Percentiles rank a stretch among this genome's conserved stretches.
Conservation (phyloP, 2,329 filamentous ascomycete species). For the Epichloe coenophiala region DNA sequence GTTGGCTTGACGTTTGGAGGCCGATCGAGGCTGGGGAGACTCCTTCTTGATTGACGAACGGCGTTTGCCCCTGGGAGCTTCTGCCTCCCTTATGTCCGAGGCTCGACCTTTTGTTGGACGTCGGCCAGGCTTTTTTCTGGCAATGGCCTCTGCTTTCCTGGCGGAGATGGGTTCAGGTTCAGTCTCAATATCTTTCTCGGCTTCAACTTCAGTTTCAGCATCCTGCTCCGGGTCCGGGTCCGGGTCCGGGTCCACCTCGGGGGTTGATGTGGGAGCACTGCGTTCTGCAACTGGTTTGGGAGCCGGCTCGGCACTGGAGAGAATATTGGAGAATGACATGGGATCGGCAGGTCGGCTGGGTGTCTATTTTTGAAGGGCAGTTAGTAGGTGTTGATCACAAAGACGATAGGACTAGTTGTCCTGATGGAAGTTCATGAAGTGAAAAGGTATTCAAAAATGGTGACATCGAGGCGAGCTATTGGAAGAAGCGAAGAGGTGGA, state of each 20-base stretch:
- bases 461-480: not conserved
- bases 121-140: conserved; percentile 19
- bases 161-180: conserved; percentile 16
- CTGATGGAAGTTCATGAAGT: not conserved
- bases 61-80: conserved; percentile 34
- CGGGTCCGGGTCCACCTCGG: conserved; percentile 13
- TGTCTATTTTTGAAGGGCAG: conserved; percentile 32
- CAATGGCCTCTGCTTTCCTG: conserved; percentile 14
- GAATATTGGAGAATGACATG: conserved; percentile 93
- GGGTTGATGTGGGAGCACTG: conserved; percentile 28
- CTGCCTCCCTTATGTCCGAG: conserved; percentile 36
- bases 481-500: conserved; percentile 14
- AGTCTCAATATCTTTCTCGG: conserved; percentile 22
- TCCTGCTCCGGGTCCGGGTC: conserved; percentile 9
- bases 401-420: conserved; percentile 6
- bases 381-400: not conserved
- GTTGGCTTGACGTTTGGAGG: conserved; percentile 47
- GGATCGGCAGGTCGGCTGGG: conserved; percentile 66
- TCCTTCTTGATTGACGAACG: conserved; percentile 37
- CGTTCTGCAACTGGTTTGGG: conserved; percentile 32
- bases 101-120: conserved; percentile 35
- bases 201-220: conserved; percentile 19
- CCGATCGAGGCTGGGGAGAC: conserved; percentile 32
- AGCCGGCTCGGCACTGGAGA: conserved; percentile 63
- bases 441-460: not conserved